These are phyloP conservation scores for Bipolaris oryzae DNA, from an alignment of 2,329 filamentous ascomycete genomes.

Conservation along the genomic window DNA sequence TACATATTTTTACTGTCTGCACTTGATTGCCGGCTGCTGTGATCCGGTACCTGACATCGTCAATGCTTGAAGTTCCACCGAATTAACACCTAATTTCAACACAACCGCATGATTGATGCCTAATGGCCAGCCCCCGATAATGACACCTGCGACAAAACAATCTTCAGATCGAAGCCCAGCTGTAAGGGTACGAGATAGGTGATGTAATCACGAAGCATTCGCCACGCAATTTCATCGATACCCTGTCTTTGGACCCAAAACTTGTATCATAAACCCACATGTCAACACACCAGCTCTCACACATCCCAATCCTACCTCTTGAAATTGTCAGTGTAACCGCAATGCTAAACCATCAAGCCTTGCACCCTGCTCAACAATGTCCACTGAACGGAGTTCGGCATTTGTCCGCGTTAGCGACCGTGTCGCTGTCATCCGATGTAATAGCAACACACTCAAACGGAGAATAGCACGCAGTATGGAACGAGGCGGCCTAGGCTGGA, in stretches of 20 bases:
- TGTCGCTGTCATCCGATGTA: slow-evolving; percentile 1
- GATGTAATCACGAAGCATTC: not conserved
- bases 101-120: not conserved
- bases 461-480: not conserved
- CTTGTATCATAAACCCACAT: not conserved
- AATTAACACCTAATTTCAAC: not conserved
- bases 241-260: not conserved
- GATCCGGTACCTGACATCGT: slow-evolving; percentile 1
- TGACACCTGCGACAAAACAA: not conserved
- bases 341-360: not conserved
- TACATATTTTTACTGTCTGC: not conserved
- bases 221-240: not conserved
- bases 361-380: not conserved
- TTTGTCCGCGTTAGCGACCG: slow-evolving; percentile 4
- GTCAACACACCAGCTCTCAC: not conserved
- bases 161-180: not conserved
- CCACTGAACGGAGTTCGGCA: not conserved
- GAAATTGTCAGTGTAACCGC: not conserved
- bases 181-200: not conserved
- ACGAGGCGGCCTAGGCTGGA: not conserved
- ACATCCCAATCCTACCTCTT: not conserved
- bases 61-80: not conserved
- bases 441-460: not conserved
- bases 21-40: not conserved
- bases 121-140: not conserved